These are phyloP conservation scores for Samsoniella hepiali DNA, from an alignment of 2,329 filamentous ascomycete species.

Conservation along the genomic window DNA sequence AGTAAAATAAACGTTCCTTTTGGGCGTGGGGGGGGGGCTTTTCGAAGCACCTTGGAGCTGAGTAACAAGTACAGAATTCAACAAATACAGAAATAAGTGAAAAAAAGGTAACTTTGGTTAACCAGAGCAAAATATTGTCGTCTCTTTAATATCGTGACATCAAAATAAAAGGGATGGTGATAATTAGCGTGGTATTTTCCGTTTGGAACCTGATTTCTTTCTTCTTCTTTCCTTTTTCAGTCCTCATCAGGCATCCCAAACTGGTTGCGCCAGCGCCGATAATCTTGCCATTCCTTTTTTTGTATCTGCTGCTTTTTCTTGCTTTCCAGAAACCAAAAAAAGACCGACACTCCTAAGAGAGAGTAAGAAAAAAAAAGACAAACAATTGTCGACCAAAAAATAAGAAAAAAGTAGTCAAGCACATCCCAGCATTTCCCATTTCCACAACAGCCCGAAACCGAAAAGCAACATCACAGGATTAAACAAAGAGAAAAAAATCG, in stretches of 20 bases:
- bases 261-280: slow-evolving; percentile 6
- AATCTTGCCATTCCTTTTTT: not conserved
- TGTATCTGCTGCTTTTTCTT: not conserved
- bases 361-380: not conserved
- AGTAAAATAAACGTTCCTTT: no score
- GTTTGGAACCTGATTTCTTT: not conserved
- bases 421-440: slow-evolving; percentile 19
- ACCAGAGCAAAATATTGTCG: not conserved
- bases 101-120: not conserved
- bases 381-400: not conserved
- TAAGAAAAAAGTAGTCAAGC: slow-evolving; percentile 7
- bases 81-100: not conserved
- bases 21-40: no score
- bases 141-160: not conserved
- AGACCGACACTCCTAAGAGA: not conserved
- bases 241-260: slow-evolving; percentile 5
- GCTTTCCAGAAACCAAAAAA: slow-evolving; percentile 7
- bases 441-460: slow-evolving; percentile 12
- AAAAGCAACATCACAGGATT: slow-evolving; percentile 9
- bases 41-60: not conserved
- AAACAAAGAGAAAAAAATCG: slow-evolving; percentile 15
- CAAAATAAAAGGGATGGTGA: not conserved
- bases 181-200: not conserved
- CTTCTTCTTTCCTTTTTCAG: not conserved
- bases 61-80: not conserved